Conservation (phyloP, 805 yeast genomes). For the Lipomyces lipofer region DNA sequence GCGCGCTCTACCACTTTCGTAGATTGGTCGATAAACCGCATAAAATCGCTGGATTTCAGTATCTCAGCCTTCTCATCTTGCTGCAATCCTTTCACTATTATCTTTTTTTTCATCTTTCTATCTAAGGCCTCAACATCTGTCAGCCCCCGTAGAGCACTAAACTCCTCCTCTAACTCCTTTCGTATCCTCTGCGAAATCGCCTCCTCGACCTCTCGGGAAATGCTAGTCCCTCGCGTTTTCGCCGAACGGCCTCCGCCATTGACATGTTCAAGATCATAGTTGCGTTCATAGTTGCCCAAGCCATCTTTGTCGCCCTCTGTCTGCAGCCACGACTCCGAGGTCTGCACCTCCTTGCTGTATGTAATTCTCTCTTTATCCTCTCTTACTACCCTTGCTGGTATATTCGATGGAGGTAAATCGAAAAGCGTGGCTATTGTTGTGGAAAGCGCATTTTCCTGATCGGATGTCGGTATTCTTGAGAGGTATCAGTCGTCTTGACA, state of each 20-base stretch:
- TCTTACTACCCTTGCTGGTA: neutral
- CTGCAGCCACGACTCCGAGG: conserved; percentile 24
- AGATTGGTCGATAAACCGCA: conserved; percentile 13
- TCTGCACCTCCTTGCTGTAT: conserved; percentile 39
- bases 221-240: neutral
- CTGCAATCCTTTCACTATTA: neutral
- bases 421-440: conserved; percentile 8
- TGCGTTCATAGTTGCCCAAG: neutral
- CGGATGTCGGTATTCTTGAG: neutral
- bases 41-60: conserved; percentile 2
- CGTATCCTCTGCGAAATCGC: conserved; percentile 6
- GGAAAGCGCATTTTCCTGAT: neutral
- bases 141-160: too few relatives aligned
- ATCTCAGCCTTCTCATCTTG: conserved; percentile 3
- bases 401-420: neutral
- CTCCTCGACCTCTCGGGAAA: neutral
- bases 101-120: too few relatives aligned
- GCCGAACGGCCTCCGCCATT: too few relatives aligned
- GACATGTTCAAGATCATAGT: neutral
- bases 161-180: conserved; percentile 18
- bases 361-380: conserved; percentile 11
- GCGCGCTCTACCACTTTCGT: conserved; percentile 40
- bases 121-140: too few relatives aligned
- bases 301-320: neutral
- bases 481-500: neutral